These are phyloP conservation scores for Arabidopsis thaliana DNA, from an alignment of 345 rosid genomes.

Conservation along the genomic window TAIR10.1 NC_003075.7:133001-133500, in stretches of 20 bases:
- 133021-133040: background rate
- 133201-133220: constrained; percentile 12
- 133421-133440: constrained; percentile 1
- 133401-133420: too few relatives aligned
- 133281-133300: background rate
- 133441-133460: background rate
- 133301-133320: background rate
- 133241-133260: constrained; percentile 24
- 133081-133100: background rate
- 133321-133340: background rate
- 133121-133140: background rate
- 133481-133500: constrained; percentile 38
- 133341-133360: background rate
- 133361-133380: background rate
- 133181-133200: constrained; percentile 6
- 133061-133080: constrained; percentile 15
- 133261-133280: background rate
- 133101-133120: background rate
- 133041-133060: constrained; percentile 22
- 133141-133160: constrained; percentile 12
- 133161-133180: background rate
- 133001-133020: constrained; percentile 20
- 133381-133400: too few relatives aligned
- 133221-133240: constrained; percentile 26
- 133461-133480: constrained; percentile 1